Base-by-base conservation (phyloP, 139 green algal genomes). In the Chlorella sp. region DNA sequence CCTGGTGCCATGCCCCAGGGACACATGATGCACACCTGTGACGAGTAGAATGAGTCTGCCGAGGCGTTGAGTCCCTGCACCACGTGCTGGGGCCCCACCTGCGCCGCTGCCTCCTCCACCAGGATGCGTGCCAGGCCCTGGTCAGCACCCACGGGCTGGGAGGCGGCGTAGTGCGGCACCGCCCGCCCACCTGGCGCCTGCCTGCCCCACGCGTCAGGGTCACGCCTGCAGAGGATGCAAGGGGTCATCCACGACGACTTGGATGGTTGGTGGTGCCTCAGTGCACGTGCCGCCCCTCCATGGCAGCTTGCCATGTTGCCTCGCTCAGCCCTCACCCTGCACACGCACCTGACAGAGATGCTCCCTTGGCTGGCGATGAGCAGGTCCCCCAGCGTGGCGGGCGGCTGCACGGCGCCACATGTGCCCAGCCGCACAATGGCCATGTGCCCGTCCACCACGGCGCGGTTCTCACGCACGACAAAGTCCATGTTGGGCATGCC, bases 41-140 rank as follows among this genome's bases (percentile, higher is more conserved):
- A 88, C 71, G 74, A 85, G 81, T 93, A 94, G 78, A 94, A 94
- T 31, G 71, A 85, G 79, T 92, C 87, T 33, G 88, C 88, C 20
- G 82, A 90, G 27, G 82, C 88, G 76, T 94, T 90, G 0, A 93
- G 77, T 26, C 86, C 89, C 35, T 78, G n/a, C 35, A 89, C 74
- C 35, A 92, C 82, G 0, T 49, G 31, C 1, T 77, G 75, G 0
- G 51, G 2, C 3, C 77, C 80, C 42, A 82, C 62, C 49, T 80
- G 34, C 31, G 31, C 49, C 51, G 31, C 70, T 33, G 77, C 80
- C 66, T 88, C 76, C 26, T 63, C 74, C 50, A 80, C 55, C 62
- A 91, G 73, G 22, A 82, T 32, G 35, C 60, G 10, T 5, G 55
- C 42, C 31, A 93, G 80, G 65, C 74, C 26, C 14, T 70, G 23